Conservation (phyloP, 495 filamentous ascomycete species). For the Xylaria intraflava region DNA sequence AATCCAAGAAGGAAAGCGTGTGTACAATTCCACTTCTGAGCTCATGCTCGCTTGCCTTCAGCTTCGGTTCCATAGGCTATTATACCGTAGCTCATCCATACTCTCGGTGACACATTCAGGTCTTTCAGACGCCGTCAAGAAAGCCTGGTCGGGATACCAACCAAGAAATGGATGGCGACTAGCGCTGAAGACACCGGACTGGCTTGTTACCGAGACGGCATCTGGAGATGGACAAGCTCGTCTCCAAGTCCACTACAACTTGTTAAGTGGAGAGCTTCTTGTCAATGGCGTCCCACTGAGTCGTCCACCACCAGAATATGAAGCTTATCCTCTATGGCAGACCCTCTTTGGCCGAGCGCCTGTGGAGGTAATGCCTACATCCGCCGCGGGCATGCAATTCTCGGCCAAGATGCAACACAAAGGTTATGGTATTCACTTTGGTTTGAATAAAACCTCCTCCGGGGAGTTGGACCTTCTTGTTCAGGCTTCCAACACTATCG, state of each 20-base stretch:
- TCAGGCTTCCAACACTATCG: background rate
- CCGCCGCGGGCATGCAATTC: slow-evolving; percentile 40
- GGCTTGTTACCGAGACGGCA: slow-evolving; percentile 13
- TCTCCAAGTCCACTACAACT: slow-evolving; percentile 42
- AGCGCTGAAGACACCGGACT: slow-evolving; percentile 9
- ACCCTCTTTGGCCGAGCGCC: slow-evolving; percentile 33
- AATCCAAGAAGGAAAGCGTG: slow-evolving; percentile 26
- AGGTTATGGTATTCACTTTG: slow-evolving; percentile 37
- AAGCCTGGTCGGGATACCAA: slow-evolving; percentile 34
- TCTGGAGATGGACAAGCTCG: background rate
- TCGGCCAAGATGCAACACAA: slow-evolving; percentile 23
- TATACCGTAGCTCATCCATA: slow-evolving; percentile 16
- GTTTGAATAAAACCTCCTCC: slow-evolving; percentile 13
- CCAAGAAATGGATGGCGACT: slow-evolving; percentile 19
- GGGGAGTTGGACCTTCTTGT: background rate
- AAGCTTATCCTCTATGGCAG: slow-evolving; percentile 26
- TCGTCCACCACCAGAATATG: slow-evolving; percentile 44
- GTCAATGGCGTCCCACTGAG: slow-evolving; percentile 48
- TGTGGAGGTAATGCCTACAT: slow-evolving; percentile 44
- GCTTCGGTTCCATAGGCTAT: slow-evolving; percentile 26
- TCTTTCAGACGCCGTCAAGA: slow-evolving; percentile 25
- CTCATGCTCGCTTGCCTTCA: slow-evolving; percentile 13
- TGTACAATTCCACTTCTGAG: background rate
- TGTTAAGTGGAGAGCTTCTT: slow-evolving; percentile 50
- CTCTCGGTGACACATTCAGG: slow-evolving; percentile 11